phyloP scores from a whole-genome alignment of 805 yeast genomes.

The Kazachstania martiniae region DNA sequence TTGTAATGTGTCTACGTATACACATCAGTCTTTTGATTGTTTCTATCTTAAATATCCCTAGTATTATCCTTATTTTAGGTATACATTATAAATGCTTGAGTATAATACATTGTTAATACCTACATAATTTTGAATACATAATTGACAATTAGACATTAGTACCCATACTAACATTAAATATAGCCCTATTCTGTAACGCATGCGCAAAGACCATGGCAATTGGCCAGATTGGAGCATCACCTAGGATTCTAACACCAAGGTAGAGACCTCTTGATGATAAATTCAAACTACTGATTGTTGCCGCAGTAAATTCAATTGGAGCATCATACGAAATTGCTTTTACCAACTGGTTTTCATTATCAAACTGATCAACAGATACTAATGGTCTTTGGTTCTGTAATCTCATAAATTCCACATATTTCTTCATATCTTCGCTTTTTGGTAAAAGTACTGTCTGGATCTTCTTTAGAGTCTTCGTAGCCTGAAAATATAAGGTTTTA shows the following conservation, averaged over 20 bases:
- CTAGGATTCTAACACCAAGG: conserved; percentile 63
- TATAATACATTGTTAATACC: too few relatives aligned
- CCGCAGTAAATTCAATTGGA: conserved; percentile 34
- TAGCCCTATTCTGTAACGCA: conserved; percentile 58
- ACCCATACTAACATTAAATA: conserved; percentile 21
- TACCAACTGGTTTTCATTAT: conserved; percentile 34
- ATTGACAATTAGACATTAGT: background rate
- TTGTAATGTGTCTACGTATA: too few relatives aligned
- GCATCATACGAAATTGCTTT: conserved; percentile 25
- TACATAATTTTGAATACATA: too few relatives aligned
- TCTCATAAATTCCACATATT: conserved; percentile 49
- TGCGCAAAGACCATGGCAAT: conserved; percentile 70
- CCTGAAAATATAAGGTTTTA: conserved; percentile 50
- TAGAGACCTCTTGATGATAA: conserved; percentile 49
- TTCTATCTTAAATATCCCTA: too few relatives aligned
- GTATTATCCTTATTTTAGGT: too few relatives aligned
- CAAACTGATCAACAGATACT: conserved; percentile 35
- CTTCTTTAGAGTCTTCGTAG: conserved; percentile 48
- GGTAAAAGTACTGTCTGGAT: conserved; percentile 50
- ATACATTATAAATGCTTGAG: too few relatives aligned
- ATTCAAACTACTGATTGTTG: conserved; percentile 38
- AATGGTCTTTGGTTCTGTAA: conserved; percentile 32
- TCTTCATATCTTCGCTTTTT: conserved; percentile 35
- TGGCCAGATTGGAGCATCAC: conserved; percentile 86
- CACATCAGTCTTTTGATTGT: too few relatives aligned